A percentile compares a stretch with the other conserved stretches of the same genome.
These are phyloP conservation scores for Fusarium coicis DNA, from an alignment of 2,329 filamentous ascomycete genomes.

Conservation along the genomic window DNA sequence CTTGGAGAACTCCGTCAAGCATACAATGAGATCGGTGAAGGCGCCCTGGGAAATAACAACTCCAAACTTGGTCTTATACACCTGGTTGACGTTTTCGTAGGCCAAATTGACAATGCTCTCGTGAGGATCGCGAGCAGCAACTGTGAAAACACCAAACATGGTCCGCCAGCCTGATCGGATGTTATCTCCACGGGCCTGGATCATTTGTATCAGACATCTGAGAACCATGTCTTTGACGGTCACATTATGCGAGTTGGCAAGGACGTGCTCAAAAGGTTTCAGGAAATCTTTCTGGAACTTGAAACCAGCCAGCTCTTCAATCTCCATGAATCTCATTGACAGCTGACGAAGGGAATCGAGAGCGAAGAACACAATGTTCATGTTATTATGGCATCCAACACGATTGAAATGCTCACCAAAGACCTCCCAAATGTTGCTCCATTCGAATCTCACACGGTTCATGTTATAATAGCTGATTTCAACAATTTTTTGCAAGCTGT, in stretches of 20 bases:
- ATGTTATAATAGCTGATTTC: slow-evolving; percentile 99
- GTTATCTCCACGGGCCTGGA: slow-evolving; percentile 94
- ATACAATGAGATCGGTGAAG: slow-evolving; percentile 96
- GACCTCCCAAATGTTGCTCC: slow-evolving; percentile 97
- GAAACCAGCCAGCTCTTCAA: slow-evolving; percentile 97
- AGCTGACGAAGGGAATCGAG: slow-evolving; percentile 94
- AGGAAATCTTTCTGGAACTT: slow-evolving; percentile 99
- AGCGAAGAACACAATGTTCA: slow-evolving; percentile 96
- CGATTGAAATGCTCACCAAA: slow-evolving; percentile 99
- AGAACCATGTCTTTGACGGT: slow-evolving; percentile 98
- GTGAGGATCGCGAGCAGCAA: slow-evolving; percentile 91
- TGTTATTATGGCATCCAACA: slow-evolving; percentile 96
- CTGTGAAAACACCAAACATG: slow-evolving; percentile 99
- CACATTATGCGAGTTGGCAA: slow-evolving; percentile 90
- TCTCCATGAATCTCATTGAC: slow-evolving; percentile 99
- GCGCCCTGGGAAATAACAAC: slow-evolving; percentile 96
- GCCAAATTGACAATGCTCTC: slow-evolving; percentile 97
- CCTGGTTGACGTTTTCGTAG: slow-evolving; percentile 94
- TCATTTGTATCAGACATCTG: slow-evolving; percentile 98
- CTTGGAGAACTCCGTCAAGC: slow-evolving; percentile 97
- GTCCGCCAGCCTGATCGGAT: slow-evolving; percentile 98
- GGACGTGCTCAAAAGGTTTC: slow-evolving; percentile 97
- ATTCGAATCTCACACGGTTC: slow-evolving; percentile 97
- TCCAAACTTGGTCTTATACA: slow-evolving; percentile 95
- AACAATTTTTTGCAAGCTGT: slow-evolving; percentile 96